Evolutionary conservation across 1,284 basidiomycete species (phyloP).

Genomic region (Meira miltonrushii): DNA sequence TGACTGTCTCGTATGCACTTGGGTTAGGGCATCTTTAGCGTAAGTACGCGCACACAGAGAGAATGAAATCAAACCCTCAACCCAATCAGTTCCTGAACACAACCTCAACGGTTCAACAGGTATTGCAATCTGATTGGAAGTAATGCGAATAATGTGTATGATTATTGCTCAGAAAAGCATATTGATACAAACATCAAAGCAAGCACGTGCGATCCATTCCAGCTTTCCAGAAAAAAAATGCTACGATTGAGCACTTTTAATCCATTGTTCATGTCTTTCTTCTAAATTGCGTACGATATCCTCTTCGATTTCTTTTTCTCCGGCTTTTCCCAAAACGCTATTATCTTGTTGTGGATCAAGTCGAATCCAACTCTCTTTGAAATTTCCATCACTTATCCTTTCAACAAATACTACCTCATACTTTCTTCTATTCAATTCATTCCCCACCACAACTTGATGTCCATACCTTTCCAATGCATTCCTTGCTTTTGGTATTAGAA

Average conservation of each 20-base stretch:
- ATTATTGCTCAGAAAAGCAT: too few species aligned
- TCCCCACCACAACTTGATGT: slow-evolving; percentile 94
- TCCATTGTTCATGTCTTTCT: slow-evolving; percentile 69
- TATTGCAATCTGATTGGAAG: too few species aligned
- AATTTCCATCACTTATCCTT: background rate
- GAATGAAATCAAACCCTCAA: too few species aligned
- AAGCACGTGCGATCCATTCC: too few species aligned
- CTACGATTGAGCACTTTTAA: slow-evolving; percentile 24
- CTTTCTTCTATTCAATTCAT: slow-evolving; percentile 83
- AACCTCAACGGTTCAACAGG: too few species aligned
- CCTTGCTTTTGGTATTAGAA: slow-evolving; percentile 85
- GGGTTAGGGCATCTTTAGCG: too few species aligned
- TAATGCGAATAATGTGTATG: too few species aligned
- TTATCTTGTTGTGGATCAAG: background rate
- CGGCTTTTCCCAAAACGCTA: slow-evolving; percentile 35
- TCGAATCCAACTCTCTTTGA: slow-evolving; percentile 7
- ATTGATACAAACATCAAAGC: too few species aligned
- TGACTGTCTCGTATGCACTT: too few species aligned
- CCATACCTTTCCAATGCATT: slow-evolving; percentile 85
- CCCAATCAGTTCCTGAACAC: too few species aligned
- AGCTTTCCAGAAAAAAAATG: background rate
- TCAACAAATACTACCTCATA: slow-evolving; percentile 81
- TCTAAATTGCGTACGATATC: slow-evolving; percentile 76
- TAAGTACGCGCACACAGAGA: too few species aligned
- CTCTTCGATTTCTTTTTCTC: slow-evolving; percentile 72